These are phyloP conservation scores for Chiua virens DNA, from an alignment of 768 basidiomycete species.

Conservation along the genomic window DNA sequence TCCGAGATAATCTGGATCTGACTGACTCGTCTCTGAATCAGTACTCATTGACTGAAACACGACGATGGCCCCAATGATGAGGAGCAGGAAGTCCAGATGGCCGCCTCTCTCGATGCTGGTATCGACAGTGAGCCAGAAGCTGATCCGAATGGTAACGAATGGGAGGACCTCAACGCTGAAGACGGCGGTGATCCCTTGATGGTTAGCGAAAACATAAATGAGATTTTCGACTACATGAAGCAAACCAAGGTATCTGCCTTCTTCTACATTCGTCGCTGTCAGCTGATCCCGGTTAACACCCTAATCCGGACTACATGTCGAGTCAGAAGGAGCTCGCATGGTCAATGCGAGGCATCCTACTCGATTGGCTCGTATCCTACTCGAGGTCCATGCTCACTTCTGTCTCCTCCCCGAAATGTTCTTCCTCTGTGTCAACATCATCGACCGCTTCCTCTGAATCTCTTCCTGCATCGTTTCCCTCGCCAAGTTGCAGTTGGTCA, in stretches of 20 bases:
- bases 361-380: slow-evolving; percentile 97
- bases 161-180: slow-evolving; percentile 92
- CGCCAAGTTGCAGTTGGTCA: slow-evolving; percentile 88
- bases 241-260: slow-evolving; percentile 62
- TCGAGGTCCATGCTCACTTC: slow-evolving; percentile 86
- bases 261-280: background rate
- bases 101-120: slow-evolving; percentile 41
- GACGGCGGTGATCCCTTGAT: slow-evolving; percentile 93
- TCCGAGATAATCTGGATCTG: too few relatives aligned
- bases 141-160: slow-evolving; percentile 63
- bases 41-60: too few relatives aligned
- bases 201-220: slow-evolving; percentile 94
- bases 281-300: slow-evolving; percentile 40
- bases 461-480: slow-evolving; percentile 72
- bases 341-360: slow-evolving; percentile 83
- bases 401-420: slow-evolving; percentile 86
- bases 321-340: slow-evolving; percentile 81
- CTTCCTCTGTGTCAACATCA: slow-evolving; percentile 85
- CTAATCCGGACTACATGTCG: slow-evolving; percentile 83
- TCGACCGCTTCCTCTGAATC: slow-evolving; percentile 76
- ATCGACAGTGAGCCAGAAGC: slow-evolving; percentile 56
- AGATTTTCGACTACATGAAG: slow-evolving; percentile 92
- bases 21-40: too few relatives aligned
- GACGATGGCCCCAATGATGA: slow-evolving; percentile 51
- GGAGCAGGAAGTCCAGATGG: slow-evolving; percentile 31